Conservation (phyloP, 306 rosid species). For the Elaeagnus macrophylla region DNA sequence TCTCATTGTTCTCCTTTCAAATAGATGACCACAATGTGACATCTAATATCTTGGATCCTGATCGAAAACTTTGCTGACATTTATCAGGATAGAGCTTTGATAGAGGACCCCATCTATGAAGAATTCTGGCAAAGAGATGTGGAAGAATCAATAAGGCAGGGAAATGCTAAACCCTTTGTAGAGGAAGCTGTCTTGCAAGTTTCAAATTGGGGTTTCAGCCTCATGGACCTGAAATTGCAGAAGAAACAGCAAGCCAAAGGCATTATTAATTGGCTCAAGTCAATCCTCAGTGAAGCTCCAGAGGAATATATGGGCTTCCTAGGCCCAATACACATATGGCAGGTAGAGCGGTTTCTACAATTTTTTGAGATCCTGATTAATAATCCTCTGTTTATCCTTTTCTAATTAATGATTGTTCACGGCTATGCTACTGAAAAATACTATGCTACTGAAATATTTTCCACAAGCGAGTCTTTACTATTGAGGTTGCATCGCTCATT, state of each 20-base stretch:
- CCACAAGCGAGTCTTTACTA: no score
- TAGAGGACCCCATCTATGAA: slow-evolving; percentile 90
- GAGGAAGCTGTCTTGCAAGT: slow-evolving; percentile 90
- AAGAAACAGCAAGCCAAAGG: slow-evolving; percentile 44
- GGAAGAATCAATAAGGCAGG: slow-evolving; percentile 92
- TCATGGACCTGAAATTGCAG: slow-evolving; percentile 79
- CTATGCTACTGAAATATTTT: no score
- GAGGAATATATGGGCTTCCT: slow-evolving; percentile 78
- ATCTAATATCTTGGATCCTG: slow-evolving; percentile 1
- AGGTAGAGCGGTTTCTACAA: slow-evolving; percentile 43
- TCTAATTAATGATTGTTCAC: no score
- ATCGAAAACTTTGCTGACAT: slow-evolving; percentile 7
- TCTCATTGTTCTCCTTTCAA: background rate
- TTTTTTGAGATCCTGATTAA: background rate
- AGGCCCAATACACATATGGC: slow-evolving; percentile 98
- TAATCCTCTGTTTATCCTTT: no score
- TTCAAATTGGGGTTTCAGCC: slow-evolving; percentile 93
- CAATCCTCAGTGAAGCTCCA: slow-evolving; percentile 43
- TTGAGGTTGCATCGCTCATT: no score
- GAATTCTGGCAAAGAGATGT: slow-evolving; percentile 97
- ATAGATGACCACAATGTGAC: background rate
- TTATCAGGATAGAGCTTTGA: slow-evolving; percentile 74
- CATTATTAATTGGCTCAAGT: slow-evolving; percentile 61
- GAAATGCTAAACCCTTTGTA: slow-evolving; percentile 59
- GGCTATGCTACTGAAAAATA: no score